Evolutionary conservation across 805 yeast species (phyloP).

Genomic region (Candida germanica): DNA sequence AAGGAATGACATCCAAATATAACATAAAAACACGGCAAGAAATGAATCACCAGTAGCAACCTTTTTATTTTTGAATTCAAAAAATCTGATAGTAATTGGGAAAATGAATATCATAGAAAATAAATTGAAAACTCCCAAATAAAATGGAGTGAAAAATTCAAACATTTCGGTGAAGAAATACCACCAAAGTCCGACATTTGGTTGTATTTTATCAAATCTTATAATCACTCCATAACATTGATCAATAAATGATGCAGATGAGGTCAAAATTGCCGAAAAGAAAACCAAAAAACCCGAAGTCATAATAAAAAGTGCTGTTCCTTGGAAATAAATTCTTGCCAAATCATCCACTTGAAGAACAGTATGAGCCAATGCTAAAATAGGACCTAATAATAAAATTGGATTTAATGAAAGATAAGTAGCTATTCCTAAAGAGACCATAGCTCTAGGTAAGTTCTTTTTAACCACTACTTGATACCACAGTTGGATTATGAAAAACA

Average conservation of each 20-base stretch:
- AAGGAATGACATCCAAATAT: slow-evolving; percentile 53
- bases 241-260: slow-evolving; percentile 25
- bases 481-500: slow-evolving; percentile 52
- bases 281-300: slow-evolving; percentile 22
- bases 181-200: slow-evolving; percentile 98
- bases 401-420: slow-evolving; percentile 65
- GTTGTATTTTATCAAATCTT: slow-evolving; percentile 67
- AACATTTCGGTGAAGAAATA: slow-evolving; percentile 95
- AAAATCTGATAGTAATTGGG: slow-evolving; percentile 73
- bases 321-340: slow-evolving; percentile 11
- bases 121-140: slow-evolving; percentile 77
- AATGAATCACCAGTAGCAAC: slow-evolving; percentile 46
- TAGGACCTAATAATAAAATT: slow-evolving; percentile 55
- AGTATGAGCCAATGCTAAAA: slow-evolving; percentile 34
- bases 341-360: not conserved
- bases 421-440: slow-evolving; percentile 57
- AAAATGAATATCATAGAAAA: slow-evolving; percentile 62
- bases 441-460: slow-evolving; percentile 40
- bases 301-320: slow-evolving; percentile 17
- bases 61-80: slow-evolving; percentile 17
- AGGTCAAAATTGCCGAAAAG: slow-evolving; percentile 22
- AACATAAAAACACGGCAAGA: slow-evolving; percentile 47
- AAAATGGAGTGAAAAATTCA: slow-evolving; percentile 81
- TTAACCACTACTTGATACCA: slow-evolving; percentile 42
- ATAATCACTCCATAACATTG: slow-evolving; percentile 54